phyloP scores from a whole-genome alignment of 495 filamentous ascomycete species.

The Staphylotrichum tortipilum region DNA sequence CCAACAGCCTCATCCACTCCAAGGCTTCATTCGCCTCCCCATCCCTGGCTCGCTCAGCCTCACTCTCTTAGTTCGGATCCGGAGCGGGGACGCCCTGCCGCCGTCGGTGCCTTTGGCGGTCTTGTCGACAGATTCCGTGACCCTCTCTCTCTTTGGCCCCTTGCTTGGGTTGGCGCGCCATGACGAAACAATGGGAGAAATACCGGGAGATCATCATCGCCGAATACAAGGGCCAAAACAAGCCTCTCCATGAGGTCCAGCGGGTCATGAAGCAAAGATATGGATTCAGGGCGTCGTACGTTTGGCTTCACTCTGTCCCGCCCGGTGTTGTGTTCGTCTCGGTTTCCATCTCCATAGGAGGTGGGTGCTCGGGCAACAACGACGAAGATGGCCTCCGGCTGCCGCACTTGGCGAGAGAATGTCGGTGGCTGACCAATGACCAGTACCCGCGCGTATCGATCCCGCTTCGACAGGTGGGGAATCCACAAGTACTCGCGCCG shows the following conservation, averaged over 20 bases:
- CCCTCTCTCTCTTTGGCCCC: not conserved
- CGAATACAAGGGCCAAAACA: slow-evolving; percentile 34
- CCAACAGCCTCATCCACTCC: not conserved
- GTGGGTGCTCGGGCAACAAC: too few relatives aligned
- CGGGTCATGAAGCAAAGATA: slow-evolving; percentile 34
- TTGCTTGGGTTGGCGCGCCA: slow-evolving; percentile 9
- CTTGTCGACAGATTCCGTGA: too few relatives aligned
- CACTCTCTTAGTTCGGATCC: not conserved
- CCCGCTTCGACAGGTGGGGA: slow-evolving; percentile 38
- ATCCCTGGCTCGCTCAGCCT: not conserved
- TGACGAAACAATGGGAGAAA: slow-evolving; percentile 39
- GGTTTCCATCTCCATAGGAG: too few relatives aligned
- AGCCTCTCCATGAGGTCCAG: slow-evolving; percentile 34
- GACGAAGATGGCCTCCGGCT: too few relatives aligned
- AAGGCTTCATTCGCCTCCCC: not conserved
- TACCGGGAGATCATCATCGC: slow-evolving; percentile 29
- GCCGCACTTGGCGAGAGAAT: too few relatives aligned
- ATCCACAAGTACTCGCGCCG: slow-evolving; percentile 38
- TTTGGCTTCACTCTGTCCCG: not conserved
- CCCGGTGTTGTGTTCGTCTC: too few relatives aligned
- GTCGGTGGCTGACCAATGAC: not conserved
- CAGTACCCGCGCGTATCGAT: slow-evolving; percentile 36
- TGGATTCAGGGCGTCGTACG: slow-evolving; percentile 40
- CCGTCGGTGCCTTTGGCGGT: too few relatives aligned
- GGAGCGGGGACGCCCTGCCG: not conserved